Base-by-base conservation (phyloP, 2,329 filamentous ascomycete species). In the Epichloe brachyelytri region DNA sequence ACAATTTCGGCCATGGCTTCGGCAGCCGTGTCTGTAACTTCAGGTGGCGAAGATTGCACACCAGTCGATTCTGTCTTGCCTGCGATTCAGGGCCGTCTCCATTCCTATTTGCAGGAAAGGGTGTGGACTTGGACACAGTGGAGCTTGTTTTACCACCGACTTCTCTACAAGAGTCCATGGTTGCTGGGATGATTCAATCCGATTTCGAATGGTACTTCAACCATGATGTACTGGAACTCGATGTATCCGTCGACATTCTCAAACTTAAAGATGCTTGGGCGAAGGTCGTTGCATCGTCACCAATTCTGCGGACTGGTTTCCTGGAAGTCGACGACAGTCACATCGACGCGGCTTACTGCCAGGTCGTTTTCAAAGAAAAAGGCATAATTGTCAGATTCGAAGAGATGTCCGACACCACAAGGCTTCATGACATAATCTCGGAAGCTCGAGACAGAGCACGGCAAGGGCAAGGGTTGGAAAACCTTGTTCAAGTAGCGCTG, bases 151-250 rank as follows among this genome's bases (percentile, higher is more conserved):
- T 93, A 2, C 89, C 89, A 0, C 77, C 84, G 0, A 95, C 90
- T 0, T 83, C 89, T 6, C 73, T 95, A 5, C 90, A 97, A 66
- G 88, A 96, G 63, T 83, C 84, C 1, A 88, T 96, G 81, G 70
- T 94, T 3, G 82, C 83, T 0, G 85, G 88, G 54, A 95, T 95
- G 86, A 57, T 88, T 0, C 73, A 79, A 15, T 93, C 88, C 0
- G 73, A 79, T 3, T 91, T 85, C 58, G 69, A 73, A 11, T 77
- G 82, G 55, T 97, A 97, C 62, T 94, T 88, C 70, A 95, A 94
- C 55, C 83, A 93, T 52, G 86, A 95, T 58, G 67, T 91, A 2
- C 70, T 94, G 20, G 75, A 81, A 55, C 56, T 96, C 2, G 61
- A 67, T 0, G 55, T 70, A 0, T 63, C 68, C 0, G 71, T 82